Conservation (phyloP, 2,329 filamentous ascomycete species). For the Phaeosphaeriaceae sp. region DNA sequence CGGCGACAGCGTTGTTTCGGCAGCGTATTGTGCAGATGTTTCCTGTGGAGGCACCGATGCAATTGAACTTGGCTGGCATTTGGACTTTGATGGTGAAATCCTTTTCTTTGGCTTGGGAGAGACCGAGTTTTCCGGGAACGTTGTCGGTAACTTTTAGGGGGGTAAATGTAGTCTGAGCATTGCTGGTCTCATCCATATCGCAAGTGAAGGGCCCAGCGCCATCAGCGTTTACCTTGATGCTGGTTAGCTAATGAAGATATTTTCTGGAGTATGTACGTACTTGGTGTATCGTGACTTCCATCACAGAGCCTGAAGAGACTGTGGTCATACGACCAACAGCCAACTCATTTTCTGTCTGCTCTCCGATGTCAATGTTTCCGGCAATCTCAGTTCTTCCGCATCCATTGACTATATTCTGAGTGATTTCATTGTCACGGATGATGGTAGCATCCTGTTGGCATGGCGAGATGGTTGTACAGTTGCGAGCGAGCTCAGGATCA, state of each 20-base stretch:
- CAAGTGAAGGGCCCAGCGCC: constrained; percentile 70
- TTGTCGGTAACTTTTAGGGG: constrained; percentile 64
- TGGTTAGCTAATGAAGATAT: too few species aligned
- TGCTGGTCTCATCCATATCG: constrained; percentile 66
- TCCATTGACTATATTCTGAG: constrained; percentile 46
- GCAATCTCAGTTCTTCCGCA: constrained; percentile 46
- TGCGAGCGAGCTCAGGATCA: constrained; percentile 42
- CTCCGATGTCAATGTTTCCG: constrained; percentile 49
- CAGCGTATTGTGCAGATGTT: constrained; percentile 69
- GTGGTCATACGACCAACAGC: constrained; percentile 38
- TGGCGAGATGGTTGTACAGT: constrained; percentile 47
- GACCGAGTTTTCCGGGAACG: constrained; percentile 63
- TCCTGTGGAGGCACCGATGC: constrained; percentile 60
- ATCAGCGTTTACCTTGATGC: constrained; percentile 69
- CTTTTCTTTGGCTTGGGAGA: constrained; percentile 62
- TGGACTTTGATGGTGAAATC: constrained; percentile 65
- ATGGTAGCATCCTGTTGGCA: constrained; percentile 49
- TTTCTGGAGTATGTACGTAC: too few species aligned
- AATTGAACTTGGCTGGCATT: constrained; percentile 62
- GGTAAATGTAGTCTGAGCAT: constrained; percentile 52
- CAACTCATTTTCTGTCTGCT: constrained; percentile 47
- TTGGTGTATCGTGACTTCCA: constrained; percentile 55
- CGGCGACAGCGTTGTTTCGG: constrained; percentile 65
- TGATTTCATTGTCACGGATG: constrained; percentile 46
- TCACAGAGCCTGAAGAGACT: constrained; percentile 31